Conservation (phyloP, 2,329 filamentous ascomycete species). For the Lecanoromycetidae sp. region DNA sequence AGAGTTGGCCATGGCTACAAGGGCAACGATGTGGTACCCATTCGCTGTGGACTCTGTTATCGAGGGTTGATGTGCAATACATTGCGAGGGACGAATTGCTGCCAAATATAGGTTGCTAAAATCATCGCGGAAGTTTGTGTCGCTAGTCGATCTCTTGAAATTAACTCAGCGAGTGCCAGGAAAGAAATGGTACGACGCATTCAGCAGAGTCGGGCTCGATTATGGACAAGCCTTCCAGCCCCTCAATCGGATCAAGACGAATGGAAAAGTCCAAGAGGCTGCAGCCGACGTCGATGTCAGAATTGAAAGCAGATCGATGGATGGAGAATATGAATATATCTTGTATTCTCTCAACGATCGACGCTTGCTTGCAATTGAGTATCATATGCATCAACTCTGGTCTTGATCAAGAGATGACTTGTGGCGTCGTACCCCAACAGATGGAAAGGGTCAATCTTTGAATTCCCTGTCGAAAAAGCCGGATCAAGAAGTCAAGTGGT, state of each 20-base stretch:
- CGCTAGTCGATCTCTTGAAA: neutral
- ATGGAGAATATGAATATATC: constrained; percentile 1
- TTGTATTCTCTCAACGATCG: neutral
- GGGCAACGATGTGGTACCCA: neutral
- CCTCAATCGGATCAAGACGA: neutral
- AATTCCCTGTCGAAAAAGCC: neutral
- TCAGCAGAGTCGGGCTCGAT: neutral
- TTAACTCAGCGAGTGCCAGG: neutral
- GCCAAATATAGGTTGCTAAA: neutral
- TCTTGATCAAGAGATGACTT: neutral
- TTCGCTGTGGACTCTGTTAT: neutral
- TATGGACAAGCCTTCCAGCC: neutral
- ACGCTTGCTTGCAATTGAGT: neutral
- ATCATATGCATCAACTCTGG: neutral
- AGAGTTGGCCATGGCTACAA: neutral
- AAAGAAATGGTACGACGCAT: neutral
- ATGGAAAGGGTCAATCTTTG: neutral
- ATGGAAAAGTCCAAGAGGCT: neutral
- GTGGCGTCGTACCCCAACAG: neutral
- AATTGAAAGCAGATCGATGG: neutral
- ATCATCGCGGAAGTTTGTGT: neutral
- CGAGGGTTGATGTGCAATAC: neutral
- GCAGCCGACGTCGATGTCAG: neutral
- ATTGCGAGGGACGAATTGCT: neutral
- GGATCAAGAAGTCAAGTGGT: neutral